Evolutionary conservation across 2,329 filamentous ascomycete genomes (phyloP).

Genomic region (Dothideomycetes sp.): DNA sequence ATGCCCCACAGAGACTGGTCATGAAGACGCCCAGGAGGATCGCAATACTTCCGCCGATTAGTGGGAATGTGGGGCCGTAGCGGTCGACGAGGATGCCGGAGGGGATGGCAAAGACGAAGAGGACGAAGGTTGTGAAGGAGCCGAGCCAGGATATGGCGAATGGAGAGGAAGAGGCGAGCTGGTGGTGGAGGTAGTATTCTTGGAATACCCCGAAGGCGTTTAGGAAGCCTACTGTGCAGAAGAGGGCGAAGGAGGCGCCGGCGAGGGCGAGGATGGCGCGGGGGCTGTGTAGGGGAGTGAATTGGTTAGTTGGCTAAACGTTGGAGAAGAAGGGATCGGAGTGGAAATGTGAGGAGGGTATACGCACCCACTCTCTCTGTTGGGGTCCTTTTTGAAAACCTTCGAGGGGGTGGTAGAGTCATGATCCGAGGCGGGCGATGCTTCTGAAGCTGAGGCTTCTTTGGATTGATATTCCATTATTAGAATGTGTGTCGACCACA

Average conservation of each 20-base stretch:
- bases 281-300: too few species aligned
- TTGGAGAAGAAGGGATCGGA: neutral
- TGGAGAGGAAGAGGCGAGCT: slow-evolving; percentile 11
- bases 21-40: slow-evolving; percentile 28
- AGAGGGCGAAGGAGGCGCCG: slow-evolving; percentile 13
- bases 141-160: slow-evolving; percentile 21
- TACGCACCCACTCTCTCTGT: neutral
- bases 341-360: neutral
- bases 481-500: too few species aligned
- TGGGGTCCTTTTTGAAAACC: neutral
- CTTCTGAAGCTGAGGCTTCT: neutral
- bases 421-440: neutral
- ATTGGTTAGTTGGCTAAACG: neutral
- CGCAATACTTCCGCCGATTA: slow-evolving; percentile 1
- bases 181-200: slow-evolving; percentile 15
- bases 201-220: slow-evolving; percentile 18
- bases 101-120: slow-evolving; percentile 17
- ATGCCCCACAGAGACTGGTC: slow-evolving; percentile 31
- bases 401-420: neutral
- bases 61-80: slow-evolving; percentile 13
- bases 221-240: slow-evolving; percentile 16
- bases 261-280: neutral
- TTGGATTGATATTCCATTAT: too few species aligned
- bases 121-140: slow-evolving; percentile 15
- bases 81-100: slow-evolving; percentile 19